Conservation (phyloP, 2,329 filamentous ascomycete genomes). For the Fusarium irregulare region DNA sequence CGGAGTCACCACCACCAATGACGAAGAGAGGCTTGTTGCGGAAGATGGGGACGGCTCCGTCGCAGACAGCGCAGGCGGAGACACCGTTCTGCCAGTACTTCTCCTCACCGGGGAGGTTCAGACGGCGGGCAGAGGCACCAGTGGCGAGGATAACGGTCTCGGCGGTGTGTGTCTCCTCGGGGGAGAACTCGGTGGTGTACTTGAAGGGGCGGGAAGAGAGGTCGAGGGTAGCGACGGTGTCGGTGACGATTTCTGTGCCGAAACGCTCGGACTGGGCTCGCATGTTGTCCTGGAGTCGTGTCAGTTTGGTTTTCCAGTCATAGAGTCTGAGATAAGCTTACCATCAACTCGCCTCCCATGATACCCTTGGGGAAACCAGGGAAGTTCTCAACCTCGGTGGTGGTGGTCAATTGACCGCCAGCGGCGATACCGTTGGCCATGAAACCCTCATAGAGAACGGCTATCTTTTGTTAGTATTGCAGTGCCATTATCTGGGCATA, state of each 20-base stretch:
- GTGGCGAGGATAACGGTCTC: conserved; percentile 95
- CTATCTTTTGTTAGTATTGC: conserved; percentile 51
- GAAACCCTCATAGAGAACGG: conserved; percentile 97
- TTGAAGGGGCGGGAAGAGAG: conserved; percentile 87
- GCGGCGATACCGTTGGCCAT: conserved; percentile 96
- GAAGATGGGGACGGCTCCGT: conserved; percentile 97
- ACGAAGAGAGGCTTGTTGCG: conserved; percentile 94
- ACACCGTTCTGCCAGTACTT: conserved; percentile 98
- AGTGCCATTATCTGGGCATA: not conserved
- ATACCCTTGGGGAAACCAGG: conserved; percentile 93
- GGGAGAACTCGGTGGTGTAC: conserved; percentile 90
- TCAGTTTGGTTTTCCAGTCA: conserved; percentile 17
- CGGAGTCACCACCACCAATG: conserved; percentile 95
- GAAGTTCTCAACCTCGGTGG: conserved; percentile 98
- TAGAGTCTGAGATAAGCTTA: conserved; percentile 48
- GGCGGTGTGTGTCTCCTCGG: conserved; percentile 85
- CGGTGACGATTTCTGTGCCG: conserved; percentile 91
- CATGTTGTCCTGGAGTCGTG: conserved; percentile 78
- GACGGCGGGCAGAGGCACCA: conserved; percentile 87
- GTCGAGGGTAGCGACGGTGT: conserved; percentile 92
- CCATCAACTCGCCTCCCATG: conserved; percentile 89
- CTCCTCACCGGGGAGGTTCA: conserved; percentile 88
- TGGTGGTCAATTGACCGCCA: conserved; percentile 96
- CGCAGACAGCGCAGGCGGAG: conserved; percentile 95
- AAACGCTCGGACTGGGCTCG: conserved; percentile 89